Base-by-base conservation (phyloP, 176 grass and related monocot species). In the Aechmea fasciata region DNA sequence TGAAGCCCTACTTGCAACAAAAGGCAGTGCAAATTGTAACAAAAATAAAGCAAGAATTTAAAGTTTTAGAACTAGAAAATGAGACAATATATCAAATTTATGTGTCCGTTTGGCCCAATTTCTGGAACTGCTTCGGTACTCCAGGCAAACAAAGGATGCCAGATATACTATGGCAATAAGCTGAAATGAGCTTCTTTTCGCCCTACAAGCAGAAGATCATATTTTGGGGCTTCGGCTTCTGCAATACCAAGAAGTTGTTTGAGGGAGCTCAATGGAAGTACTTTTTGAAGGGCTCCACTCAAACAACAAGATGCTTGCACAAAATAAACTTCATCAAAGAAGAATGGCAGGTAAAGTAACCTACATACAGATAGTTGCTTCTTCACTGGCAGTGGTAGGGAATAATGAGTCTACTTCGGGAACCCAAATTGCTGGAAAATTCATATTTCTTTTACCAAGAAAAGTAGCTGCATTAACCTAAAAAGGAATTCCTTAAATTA, bases 391-490 rank as follows among this genome's bases (percentile, higher is more conserved):
- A 17, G 50, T 68, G 25, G 69, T 65, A 75, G 66, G 78, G 50
- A 77, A 80, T 11, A 85, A 28, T 5, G 48, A 64, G 41, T 74
- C 79, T 29, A 57, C 73, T 68, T 82, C 70, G 76, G 82, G 82
- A 73, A 77, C 49, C 49, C 63, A 41, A 66, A 65, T 61, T 49
- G 76, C 65, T 53, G 80, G 65, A 81, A 52, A 57, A 33, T 14
- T 67, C 3, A 29, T 69, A 66, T 19, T 77, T 62, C 49, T 48
- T 77, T 49, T 67, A 82, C 83, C 33, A 71, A 80, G 70, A 67
- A 84, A 68, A 52, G 65, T 77, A 9, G 79, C 65, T 13, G 63
- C 54, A 49, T 79, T 77, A 69, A 87, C 82, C 89, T 91, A 71
- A 79, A 84, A 80, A 28, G 53, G 15, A 75, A 52, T 20, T 28